Conservation (phyloP, 345 rosid species). For the Corymbia maculata region DNA sequence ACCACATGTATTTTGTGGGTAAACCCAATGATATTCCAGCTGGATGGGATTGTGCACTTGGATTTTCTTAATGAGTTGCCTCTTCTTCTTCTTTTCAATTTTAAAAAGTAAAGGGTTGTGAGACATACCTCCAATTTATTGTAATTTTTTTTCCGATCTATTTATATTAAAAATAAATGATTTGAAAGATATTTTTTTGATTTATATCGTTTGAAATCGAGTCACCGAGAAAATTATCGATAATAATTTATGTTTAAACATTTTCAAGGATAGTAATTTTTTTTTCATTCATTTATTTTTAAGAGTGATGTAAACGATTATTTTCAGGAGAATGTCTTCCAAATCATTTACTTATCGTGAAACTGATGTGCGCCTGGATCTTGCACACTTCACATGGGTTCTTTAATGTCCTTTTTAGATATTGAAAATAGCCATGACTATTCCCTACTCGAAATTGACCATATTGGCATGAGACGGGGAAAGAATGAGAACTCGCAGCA, state of each 20-base stretch:
- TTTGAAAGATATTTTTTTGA: neutral
- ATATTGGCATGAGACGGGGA: no score
- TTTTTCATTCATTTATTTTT: neutral
- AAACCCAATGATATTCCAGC: neutral
- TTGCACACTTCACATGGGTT: neutral
- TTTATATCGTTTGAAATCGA: neutral
- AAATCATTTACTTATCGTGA: rapidly evolving
- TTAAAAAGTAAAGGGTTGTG: neutral
- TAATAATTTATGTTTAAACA: neutral
- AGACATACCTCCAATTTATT: neutral
- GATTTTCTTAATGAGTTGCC: neutral
- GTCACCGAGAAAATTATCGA: neutral
- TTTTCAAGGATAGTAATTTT: neutral
- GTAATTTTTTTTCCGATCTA: neutral
- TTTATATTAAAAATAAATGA: neutral
- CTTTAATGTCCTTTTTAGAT: neutral
- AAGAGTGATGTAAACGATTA: neutral
- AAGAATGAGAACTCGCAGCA: no score
- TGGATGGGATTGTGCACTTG: neutral
- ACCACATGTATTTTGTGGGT: neutral
- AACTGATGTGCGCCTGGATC: neutral
- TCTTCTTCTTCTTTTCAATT: neutral
- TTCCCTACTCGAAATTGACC: no score
- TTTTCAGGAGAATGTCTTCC: neutral
- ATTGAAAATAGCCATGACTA: neutral